Conservation (phyloP, 139 green algal genomes). For the Pseudopediastrum boryanum region DNA sequence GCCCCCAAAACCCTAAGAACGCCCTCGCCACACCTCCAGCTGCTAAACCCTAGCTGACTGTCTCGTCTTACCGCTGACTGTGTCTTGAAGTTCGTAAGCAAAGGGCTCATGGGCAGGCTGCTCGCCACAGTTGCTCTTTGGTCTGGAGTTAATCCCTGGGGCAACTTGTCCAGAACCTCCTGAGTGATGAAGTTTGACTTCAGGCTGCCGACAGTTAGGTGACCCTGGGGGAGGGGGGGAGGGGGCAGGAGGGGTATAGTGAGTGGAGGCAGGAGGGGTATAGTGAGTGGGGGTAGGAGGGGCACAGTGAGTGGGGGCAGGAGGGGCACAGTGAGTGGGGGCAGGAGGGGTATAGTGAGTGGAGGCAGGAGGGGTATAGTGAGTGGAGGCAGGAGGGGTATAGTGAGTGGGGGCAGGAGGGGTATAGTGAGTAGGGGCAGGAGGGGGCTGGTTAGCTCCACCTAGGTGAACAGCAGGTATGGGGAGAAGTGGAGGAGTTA, state of each 20-base stretch:
- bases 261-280: not conserved
- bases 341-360: not conserved
- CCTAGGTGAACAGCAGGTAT: no score
- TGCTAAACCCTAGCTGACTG: no score
- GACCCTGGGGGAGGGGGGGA: not conserved
- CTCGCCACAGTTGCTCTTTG: not conserved
- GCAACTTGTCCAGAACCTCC: slow-evolving; percentile 22
- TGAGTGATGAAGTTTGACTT: slow-evolving; percentile 28
- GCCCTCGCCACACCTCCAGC: no score
- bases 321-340: not conserved
- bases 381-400: not conserved
- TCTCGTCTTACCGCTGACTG: no score
- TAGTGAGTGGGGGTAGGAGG: not conserved
- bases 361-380: not conserved
- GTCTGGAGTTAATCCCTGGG: not conserved
- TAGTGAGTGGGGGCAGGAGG: no score
- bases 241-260: not conserved
- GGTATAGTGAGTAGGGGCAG: no score
- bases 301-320: not conserved
- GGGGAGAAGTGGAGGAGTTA: no score
- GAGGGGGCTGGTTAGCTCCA: no score
- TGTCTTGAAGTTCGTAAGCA: no score
- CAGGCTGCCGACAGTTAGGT: not conserved
- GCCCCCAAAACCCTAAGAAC: no score
- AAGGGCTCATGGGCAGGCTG: no score